Conservation (phyloP, 352 stramenopile genomes). For the Phytophthora fragariae region DNA sequence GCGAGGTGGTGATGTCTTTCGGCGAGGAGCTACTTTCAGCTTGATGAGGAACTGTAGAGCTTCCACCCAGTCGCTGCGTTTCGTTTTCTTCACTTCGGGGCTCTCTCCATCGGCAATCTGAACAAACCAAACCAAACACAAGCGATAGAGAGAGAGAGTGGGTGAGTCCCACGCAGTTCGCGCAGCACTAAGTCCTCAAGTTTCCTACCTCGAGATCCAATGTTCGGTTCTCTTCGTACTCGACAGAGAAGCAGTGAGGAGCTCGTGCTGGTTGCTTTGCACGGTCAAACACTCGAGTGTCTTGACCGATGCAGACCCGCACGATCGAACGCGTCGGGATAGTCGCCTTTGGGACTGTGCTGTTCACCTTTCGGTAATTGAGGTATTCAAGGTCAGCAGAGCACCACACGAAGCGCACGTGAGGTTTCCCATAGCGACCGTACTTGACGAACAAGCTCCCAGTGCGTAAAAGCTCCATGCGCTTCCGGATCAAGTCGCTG, state of each 20-base stretch:
- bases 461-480: constrained; percentile 76
- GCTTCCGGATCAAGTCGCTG: constrained; percentile 68
- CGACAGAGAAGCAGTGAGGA: constrained; percentile 76
- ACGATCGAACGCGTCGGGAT: constrained; percentile 65
- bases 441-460: constrained; percentile 86
- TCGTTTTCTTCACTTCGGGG: constrained; percentile 64
- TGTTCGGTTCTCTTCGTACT: constrained; percentile 81
- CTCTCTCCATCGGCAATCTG: constrained; percentile 75
- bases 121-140: constrained; percentile 3
- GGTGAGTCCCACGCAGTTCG: neutral
- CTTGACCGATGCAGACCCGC: constrained; percentile 53
- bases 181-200: too few relatives aligned
- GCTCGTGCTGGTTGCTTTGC: constrained; percentile 57
- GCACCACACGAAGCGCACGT: constrained; percentile 86
- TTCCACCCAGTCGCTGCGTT: constrained; percentile 73
- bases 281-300: constrained; percentile 71
- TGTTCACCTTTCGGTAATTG: constrained; percentile 72
- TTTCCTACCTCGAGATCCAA: constrained; percentile 69
- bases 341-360: constrained; percentile 54
- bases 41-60: constrained; percentile 79
- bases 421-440: constrained; percentile 72
- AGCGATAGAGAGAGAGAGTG: neutral
- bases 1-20: constrained; percentile 12
- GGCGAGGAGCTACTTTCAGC: constrained; percentile 46
- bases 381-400: constrained; percentile 78